These are phyloP conservation scores for Stachybotrys elegans DNA, from an alignment of 2,329 filamentous ascomycete genomes.

Conservation along the genomic window DNA sequence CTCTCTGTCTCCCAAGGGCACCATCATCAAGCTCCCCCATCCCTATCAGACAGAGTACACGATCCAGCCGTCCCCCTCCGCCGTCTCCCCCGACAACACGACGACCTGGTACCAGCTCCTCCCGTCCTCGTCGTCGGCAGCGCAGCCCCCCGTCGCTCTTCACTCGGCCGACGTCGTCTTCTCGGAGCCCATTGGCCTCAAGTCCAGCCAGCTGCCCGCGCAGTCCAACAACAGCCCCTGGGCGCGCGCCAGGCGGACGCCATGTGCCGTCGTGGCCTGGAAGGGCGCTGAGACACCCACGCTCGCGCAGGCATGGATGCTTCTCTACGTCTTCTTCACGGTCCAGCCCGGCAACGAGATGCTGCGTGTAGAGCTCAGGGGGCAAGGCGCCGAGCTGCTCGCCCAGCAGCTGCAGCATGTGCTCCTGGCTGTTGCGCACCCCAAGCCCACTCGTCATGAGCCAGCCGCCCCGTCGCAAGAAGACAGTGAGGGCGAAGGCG, in stretches of 20 bases:
- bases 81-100: conserved; percentile 11
- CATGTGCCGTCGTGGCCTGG: conserved; percentile 41
- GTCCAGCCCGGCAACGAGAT: conserved; percentile 42
- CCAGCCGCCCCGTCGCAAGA: conserved; percentile 8
- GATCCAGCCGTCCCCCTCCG: conserved; percentile 25
- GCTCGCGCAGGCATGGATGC: conserved; percentile 47
- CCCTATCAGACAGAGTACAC: conserved; percentile 43
- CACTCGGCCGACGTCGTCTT: conserved; percentile 34
- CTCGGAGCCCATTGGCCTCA: conserved; percentile 40
- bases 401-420: conserved; percentile 39
- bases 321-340: conserved; percentile 48
- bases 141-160: conserved; percentile 22
- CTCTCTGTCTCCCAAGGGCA: conserved; percentile 26
- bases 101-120: conserved; percentile 30
- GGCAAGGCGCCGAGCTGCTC: conserved; percentile 27
- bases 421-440: conserved; percentile 45
- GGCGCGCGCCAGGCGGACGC: conserved; percentile 51
- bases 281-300: conserved; percentile 33
- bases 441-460: conserved; percentile 28
- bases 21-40: conserved; percentile 42
- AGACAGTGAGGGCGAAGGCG: conserved; percentile 23
- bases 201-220: conserved; percentile 43
- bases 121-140: conserved; percentile 19
- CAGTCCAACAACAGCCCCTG: conserved; percentile 51
- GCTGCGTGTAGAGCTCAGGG: conserved; percentile 41